phyloP scores from a whole-genome alignment of 2,329 filamentous ascomycete genomes.

The Apiospora pterosperma region DNA sequence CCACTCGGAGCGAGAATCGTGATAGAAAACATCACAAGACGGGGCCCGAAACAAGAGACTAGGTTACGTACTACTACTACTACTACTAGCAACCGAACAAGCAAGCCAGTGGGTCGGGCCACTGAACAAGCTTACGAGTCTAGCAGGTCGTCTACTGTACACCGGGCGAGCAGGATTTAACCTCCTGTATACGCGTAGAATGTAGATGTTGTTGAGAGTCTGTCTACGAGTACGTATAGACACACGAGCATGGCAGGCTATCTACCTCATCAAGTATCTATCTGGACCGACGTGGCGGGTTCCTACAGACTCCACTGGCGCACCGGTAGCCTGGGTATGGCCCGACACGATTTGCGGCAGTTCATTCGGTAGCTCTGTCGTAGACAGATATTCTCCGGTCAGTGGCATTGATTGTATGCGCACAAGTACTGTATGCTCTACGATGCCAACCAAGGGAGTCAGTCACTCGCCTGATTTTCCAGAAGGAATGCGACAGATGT shows the following conservation, averaged over 20 bases:
- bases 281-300: not conserved
- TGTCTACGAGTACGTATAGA: too few relatives aligned
- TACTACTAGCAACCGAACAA: not conserved
- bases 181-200: not conserved
- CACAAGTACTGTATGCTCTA: not conserved
- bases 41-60: not conserved
- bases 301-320: not conserved
- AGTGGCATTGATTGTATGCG: too few relatives aligned
- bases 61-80: too few relatives aligned
- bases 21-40: not conserved
- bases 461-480: not conserved
- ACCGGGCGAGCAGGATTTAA: not conserved
- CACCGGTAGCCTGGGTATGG: not conserved
- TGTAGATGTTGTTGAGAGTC: not conserved
- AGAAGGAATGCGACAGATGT: not conserved
- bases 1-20: not conserved
- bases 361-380: not conserved
- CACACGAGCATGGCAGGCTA: not conserved
- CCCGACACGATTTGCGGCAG: not conserved
- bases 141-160: not conserved
- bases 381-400: not conserved
- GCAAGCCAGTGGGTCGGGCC: conserved; percentile 1
- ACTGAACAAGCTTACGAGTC: conserved; percentile 5
- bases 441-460: not conserved
- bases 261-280: too few relatives aligned